phyloP scores from a whole-genome alignment of 2,329 filamentous ascomycete species.

The Claviceps capensis region DNA sequence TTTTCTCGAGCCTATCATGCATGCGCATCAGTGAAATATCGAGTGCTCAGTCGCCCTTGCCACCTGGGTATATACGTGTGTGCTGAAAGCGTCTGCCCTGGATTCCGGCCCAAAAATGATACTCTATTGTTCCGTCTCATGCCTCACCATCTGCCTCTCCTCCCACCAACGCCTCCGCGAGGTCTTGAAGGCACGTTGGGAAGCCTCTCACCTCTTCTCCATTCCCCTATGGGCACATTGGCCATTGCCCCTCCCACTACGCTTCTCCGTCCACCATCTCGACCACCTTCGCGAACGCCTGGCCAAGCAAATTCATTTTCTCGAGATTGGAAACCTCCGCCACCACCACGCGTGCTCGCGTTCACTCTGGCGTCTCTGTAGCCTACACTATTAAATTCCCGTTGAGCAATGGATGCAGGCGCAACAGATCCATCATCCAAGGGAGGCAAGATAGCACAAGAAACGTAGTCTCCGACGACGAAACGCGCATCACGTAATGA shows the following conservation, averaged over 20 bases:
- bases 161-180: constrained; percentile 14
- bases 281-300: constrained; percentile 19
- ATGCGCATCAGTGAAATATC: background rate
- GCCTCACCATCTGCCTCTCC: constrained; percentile 15
- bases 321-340: constrained; percentile 13
- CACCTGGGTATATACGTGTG: constrained; percentile 17
- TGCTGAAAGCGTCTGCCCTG: no score
- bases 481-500: constrained; percentile 67
- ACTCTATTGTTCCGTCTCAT: background rate
- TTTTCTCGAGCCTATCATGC: background rate
- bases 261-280: constrained; percentile 25
- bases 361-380: constrained; percentile 10
- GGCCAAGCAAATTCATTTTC: constrained; percentile 19
- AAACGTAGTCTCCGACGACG: constrained; percentile 79
- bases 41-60: background rate
- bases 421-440: constrained; percentile 61
- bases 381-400: constrained; percentile 10
- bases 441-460: constrained; percentile 68
- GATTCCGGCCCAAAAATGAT: no score
- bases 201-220: constrained; percentile 50
- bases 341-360: constrained; percentile 13
- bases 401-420: constrained; percentile 32
- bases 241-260: constrained; percentile 21
- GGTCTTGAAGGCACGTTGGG: constrained; percentile 33
- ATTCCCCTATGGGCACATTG: constrained; percentile 41